Base-by-base conservation (phyloP, 805 yeast genomes). In the Suhomyces sp. region DNA sequence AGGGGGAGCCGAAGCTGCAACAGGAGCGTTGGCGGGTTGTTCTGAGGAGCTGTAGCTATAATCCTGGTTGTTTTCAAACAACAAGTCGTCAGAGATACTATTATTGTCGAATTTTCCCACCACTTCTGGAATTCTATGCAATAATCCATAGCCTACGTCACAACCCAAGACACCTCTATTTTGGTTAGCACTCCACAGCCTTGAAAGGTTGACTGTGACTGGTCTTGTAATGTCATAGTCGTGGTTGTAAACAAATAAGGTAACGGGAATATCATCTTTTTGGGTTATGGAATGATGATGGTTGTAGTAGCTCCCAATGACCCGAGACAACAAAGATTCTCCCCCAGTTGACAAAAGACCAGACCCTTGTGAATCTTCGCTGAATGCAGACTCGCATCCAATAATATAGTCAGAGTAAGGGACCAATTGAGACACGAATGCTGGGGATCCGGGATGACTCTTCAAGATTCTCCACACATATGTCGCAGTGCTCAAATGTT, bases 131-230 rank as follows among this genome's bases (percentile, higher is more conserved):
- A 89, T 70, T 55, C 94, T 74, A 65, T 93, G 98, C 48, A 93
- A 73, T 49, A 88, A 77, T 0, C 99, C 99, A 62, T 91, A 92
- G 0, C 97, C 98, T 17, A 93, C 96, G 58, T 92, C 96, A 71
- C 97, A 91, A 2, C 99, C 99, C 36, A 93, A 71, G 36, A 90
- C 74, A 1, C 97, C 96, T 57, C 75, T 80, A 13, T 92, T 90
- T 13, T 66, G 70, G 8, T 73, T 77, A 10, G 60, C 58, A n/a
- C 91, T 90, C 90, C 94, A 88, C 15, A 73, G 68, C n/a, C 79
- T 78, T n/a, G 79, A 73, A 44, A 76, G 65, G 50, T 81, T 75
- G n/a, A 92, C 89, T 0, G 88, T 84, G 3, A 93, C 92, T 0
- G 97, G 96, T 60, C 99, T 80, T 40, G 90, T 85, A 12, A 87